Evolutionary conservation across 2,329 filamentous ascomycete species (phyloP), one percentile per base, ranked within the genome.

Genomic region (Xylaria polymorpha): DNA sequence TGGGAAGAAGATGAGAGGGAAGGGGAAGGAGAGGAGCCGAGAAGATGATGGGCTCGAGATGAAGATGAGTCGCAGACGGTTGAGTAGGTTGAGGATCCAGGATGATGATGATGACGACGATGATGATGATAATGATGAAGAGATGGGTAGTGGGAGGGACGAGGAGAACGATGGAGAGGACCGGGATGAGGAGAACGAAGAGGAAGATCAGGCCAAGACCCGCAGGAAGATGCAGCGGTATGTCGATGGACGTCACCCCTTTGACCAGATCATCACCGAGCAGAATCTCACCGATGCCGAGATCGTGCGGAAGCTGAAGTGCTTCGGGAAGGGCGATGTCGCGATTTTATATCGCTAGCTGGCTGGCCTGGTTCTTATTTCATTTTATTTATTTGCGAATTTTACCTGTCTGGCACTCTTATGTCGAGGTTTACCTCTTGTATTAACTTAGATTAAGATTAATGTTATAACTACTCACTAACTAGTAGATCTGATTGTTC

Each of bases 211-310:
- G 53, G 78, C 70, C 48, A 79, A 72, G 67, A 74, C 39, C 25
- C 77, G 61, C 63, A 44, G 53, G 20, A 61, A 85, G 32, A 76
- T 95, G 77, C 85, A 90, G 73, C 86, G 83, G 75, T 95, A 92
- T 76, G 85, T 91, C 12, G 91, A 95, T 79, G 93, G 93, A 0
- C 86, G 86, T 72, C 91, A 94, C 77, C 89, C 87, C 74, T 92
- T 95, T 79, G 93, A 96, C 81, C 90, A 94, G 83, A 93, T 95
- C 72, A 93, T 92, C 77, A 92, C 90, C 0, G 92, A 94, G 81
- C 85, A 90, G 78, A 90, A 91, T 70, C 77, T 93, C 77, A 88
- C 87, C 7, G 91, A 94, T 76, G 85, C 84, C 67, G 90, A 92
- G 75, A 89, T 94, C 18, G 85, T 93, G 81, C 88, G 89, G 44